These are phyloP conservation scores for Auricularia cornea DNA, from an alignment of 768 basidiomycete species.

Conservation along the genomic window DNA sequence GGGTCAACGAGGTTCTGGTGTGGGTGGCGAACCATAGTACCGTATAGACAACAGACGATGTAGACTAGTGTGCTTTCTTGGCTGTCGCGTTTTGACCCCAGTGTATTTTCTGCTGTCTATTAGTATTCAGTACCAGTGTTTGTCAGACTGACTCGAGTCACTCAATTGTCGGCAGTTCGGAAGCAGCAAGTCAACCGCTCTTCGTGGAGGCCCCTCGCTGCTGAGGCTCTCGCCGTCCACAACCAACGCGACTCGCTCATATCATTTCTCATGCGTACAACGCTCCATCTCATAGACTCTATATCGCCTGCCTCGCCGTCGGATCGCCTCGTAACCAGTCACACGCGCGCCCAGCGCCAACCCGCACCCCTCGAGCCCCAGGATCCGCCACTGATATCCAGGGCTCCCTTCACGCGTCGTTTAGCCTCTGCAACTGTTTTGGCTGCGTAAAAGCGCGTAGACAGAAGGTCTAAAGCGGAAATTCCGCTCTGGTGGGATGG, in stretches of 20 bases:
- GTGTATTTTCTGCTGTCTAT: not conserved
- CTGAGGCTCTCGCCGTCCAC: not conserved
- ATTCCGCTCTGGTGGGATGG: slow-evolving; percentile 33
- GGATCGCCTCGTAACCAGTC: not conserved
- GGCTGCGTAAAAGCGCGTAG: not conserved
- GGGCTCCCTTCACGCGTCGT: not conserved
- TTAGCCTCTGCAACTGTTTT: not conserved
- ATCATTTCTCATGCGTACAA: not conserved
- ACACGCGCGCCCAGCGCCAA: not conserved
- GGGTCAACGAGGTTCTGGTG: not conserved
- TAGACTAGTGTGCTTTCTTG: not conserved
- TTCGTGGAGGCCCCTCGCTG: not conserved
- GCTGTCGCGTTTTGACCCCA: not conserved
- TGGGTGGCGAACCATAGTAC: not conserved
- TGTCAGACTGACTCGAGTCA: not conserved
- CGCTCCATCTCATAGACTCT: not conserved
- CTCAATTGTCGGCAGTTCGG: not conserved
- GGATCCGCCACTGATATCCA: not conserved
- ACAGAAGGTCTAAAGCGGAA: not conserved
- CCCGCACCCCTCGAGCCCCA: not conserved
- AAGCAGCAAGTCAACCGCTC: not conserved
- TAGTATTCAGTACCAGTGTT: no score
- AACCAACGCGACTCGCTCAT: not conserved
- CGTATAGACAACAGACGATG: no score
- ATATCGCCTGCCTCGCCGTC: not conserved